Conservation (phyloP, 495 filamentous ascomycete species). For the Opeltia flavorubescens region DNA sequence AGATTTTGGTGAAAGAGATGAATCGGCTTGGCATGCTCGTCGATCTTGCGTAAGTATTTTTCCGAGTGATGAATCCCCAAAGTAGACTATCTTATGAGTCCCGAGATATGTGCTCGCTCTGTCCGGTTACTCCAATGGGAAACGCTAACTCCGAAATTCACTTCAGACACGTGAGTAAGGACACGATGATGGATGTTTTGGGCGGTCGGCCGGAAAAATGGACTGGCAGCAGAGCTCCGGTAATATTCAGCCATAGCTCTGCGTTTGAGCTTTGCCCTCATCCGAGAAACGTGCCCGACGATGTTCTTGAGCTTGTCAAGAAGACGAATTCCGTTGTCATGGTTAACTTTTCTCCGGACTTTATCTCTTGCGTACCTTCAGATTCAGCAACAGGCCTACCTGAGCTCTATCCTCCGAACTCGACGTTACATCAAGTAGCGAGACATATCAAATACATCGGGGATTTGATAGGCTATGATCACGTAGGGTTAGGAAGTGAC, state of each 20-base stretch:
- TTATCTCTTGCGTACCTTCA: constrained; percentile 46
- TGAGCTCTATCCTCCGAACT: constrained; percentile 40
- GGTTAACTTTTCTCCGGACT: constrained; percentile 56
- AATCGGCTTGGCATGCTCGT: constrained; percentile 36
- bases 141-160: no score
- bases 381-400: constrained; percentile 30
- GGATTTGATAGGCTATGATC: constrained; percentile 38
- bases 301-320: constrained; percentile 39
- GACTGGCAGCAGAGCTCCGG: constrained; percentile 31
- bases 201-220: constrained; percentile 30
- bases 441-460: constrained; percentile 48
- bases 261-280: constrained; percentile 39
- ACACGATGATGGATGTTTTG: constrained; percentile 43
- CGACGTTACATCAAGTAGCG: constrained; percentile 67
- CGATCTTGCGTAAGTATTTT: no score
- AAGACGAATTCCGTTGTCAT: constrained; percentile 43
- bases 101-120: no score
- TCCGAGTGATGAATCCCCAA: no score
- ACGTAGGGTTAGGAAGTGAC: constrained; percentile 50
- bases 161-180: constrained; percentile 37
- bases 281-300: constrained; percentile 46
- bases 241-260: constrained; percentile 46
- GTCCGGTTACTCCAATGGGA: no score
- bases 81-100: no score
- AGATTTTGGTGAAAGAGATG: constrained; percentile 42